Conservation (phyloP, 208 protist genomes). For the Crithidia fasciculata region DNA sequence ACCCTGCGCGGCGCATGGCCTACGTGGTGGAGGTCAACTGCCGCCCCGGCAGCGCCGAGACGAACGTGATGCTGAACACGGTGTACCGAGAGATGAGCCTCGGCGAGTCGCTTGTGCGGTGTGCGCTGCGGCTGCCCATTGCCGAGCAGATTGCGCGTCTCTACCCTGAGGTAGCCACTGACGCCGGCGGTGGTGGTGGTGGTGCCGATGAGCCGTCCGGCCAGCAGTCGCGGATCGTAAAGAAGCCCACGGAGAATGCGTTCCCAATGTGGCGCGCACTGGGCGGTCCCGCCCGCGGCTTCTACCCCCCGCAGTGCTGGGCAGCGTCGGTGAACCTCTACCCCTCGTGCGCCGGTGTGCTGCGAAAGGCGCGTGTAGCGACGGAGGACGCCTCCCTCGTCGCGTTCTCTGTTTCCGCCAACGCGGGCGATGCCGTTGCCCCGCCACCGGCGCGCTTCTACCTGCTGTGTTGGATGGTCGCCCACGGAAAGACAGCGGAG, state of each 20-base stretch:
- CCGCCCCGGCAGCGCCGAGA: constrained; percentile 85
- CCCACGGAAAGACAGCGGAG: constrained; percentile 28
- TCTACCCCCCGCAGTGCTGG: constrained; percentile 39
- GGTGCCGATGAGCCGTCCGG: not conserved
- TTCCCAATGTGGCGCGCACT: constrained; percentile 29
- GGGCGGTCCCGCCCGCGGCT: constrained; percentile 36
- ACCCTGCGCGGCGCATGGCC: constrained; percentile 36
- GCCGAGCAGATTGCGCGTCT: constrained; percentile 37
- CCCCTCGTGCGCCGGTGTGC: constrained; percentile 36
- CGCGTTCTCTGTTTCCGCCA: constrained; percentile 51
- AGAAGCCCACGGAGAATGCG: not conserved
- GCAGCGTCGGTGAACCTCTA: constrained; percentile 79
- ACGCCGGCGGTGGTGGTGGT: not conserved
- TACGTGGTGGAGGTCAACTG: constrained; percentile 89
- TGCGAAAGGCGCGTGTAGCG: constrained; percentile 41
- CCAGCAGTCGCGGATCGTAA: not conserved
- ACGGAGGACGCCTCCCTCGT: constrained; percentile 49
- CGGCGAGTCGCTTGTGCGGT: constrained; percentile 71
- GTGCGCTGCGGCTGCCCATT: constrained; percentile 58
- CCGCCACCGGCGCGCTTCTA: constrained; percentile 59
- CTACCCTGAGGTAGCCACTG: constrained; percentile 34
- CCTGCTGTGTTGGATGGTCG: constrained; percentile 77
- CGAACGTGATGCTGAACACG: constrained; percentile 60
- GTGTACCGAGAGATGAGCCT: constrained; percentile 68
- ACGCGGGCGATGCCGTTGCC: constrained; percentile 46